These are phyloP conservation scores for Filosporella fistucella DNA, from an alignment of 495 filamentous ascomycete species.

Conservation along the genomic window DNA sequence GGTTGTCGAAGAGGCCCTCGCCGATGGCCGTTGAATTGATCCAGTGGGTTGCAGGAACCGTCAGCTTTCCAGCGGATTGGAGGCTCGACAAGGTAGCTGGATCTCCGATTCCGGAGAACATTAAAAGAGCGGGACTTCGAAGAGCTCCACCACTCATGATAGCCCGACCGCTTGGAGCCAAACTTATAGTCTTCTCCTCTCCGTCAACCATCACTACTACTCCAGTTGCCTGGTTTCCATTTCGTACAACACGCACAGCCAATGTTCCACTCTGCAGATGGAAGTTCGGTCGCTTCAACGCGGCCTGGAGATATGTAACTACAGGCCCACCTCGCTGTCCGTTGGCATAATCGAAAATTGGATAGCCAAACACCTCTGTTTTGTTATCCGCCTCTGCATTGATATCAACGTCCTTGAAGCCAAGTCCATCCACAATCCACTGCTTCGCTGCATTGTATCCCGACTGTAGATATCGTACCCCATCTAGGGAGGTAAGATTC, in stretches of 20 bases:
- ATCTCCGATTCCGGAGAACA: slow-evolving; percentile 47
- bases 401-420: slow-evolving; percentile 45
- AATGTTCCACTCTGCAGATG: slow-evolving; percentile 41
- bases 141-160: slow-evolving; percentile 52
- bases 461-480: slow-evolving; percentile 48
- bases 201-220: slow-evolving; percentile 29
- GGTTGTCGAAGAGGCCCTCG: slow-evolving; percentile 37
- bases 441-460: slow-evolving; percentile 47
- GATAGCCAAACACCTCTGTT: slow-evolving; percentile 45
- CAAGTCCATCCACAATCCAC: slow-evolving; percentile 41
- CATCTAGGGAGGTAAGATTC: slow-evolving; percentile 48
- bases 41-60: slow-evolving; percentile 21
- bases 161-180: slow-evolving; percentile 45
- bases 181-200: slow-evolving; percentile 36
- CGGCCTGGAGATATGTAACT: slow-evolving; percentile 50
- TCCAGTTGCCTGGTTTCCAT: slow-evolving; percentile 41
- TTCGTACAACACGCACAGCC: slow-evolving; percentile 45
- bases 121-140: slow-evolving; percentile 50
- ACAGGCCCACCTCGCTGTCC: slow-evolving; percentile 52
- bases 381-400: slow-evolving; percentile 48
- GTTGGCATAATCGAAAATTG: slow-evolving; percentile 47
- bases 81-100: slow-evolving; percentile 23
- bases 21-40: slow-evolving; percentile 33
- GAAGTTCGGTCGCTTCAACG: slow-evolving; percentile 45
- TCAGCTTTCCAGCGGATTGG: slow-evolving; percentile 19